These are phyloP conservation scores for Cucumis melo DNA, from an alignment of 306 rosid genomes.

Conservation along the genomic window DNA sequence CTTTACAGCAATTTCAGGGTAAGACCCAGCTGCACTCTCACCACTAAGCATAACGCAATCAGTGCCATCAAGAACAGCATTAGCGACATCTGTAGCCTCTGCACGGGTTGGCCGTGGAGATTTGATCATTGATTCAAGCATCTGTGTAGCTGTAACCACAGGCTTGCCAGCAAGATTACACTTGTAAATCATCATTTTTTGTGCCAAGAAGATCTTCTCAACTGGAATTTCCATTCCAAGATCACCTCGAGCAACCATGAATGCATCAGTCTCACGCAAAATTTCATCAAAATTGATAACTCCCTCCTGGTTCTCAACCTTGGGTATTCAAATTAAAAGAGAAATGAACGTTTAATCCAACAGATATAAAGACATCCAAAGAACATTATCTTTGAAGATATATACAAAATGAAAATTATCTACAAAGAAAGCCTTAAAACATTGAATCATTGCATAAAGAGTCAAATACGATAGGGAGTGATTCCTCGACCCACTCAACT, in stretches of 20 bases:
- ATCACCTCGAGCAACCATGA: conserved; percentile 99
- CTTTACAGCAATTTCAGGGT: conserved; percentile 86
- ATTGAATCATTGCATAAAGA: not conserved
- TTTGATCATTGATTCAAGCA: conserved; percentile 98
- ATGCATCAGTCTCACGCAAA: conserved; percentile 89
- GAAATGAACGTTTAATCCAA: conserved; percentile 7
- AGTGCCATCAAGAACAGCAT: conserved; percentile 91
- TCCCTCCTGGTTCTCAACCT: conserved; percentile 99
- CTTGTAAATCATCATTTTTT: conserved; percentile 97
- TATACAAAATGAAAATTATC: not conserved
- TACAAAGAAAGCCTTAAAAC: not conserved
- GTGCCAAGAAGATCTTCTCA: conserved; percentile 89
- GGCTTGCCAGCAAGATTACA: conserved; percentile 93
- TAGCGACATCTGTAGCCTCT: conserved; percentile 93
- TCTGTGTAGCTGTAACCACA: conserved; percentile 94
- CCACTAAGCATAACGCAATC: conserved; percentile 99
- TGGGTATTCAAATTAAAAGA: conserved; percentile 12
- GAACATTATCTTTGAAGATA: not conserved
- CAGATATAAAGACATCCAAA: not conserved
- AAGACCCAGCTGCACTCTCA: conserved; percentile 93
- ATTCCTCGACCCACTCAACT: not conserved
- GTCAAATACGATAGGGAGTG: not conserved
- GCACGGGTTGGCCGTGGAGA: conserved; percentile 95
- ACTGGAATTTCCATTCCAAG: conserved; percentile 99
- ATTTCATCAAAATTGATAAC: conserved; percentile 91